Base-by-base conservation (phyloP, 768 basidiomycete species). In the Solioccasus polychromus region DNA sequence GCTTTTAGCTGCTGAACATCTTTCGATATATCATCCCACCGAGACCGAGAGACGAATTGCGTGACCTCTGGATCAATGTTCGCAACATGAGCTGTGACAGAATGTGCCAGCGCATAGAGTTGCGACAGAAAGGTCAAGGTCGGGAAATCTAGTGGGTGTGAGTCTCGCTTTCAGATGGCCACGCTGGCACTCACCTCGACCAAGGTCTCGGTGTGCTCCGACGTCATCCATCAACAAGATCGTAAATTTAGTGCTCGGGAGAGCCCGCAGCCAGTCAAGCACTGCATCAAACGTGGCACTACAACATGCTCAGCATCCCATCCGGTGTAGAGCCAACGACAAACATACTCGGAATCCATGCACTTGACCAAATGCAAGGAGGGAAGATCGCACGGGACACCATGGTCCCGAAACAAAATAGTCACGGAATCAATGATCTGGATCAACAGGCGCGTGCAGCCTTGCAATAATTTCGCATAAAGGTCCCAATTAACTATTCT, bases 401-500 rank as follows among this genome's bases (percentile, higher is more conserved):
- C 61, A 18, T 60, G 45, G 2, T 55, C 55, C n/a, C 44, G 51
- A 18, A 73, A 44, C 5, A 78, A 53, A 10, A 51, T 40, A 11
- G 53, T 48, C 41, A 70, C 54, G 37, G 62, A 53, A 35, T 53
- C 44, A 35, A 68, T 53, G 22, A 71, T 58, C 20, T 53, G 60
- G 50, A 75, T 77, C 28, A 82, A 58, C 10, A 80, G 52, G 1
- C 47, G 54, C 14, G 76, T 53, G 5, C 68, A 65, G 10, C 62
- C 63, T 46, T 75, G 69, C 0, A 82, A 52, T 8, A 80, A 50
- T 41, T 69, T 68, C 25, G 64, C 68, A 47, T 78, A 79, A 20
- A 82, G 62, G 28, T 57, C 60, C 83, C 83, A 85, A 48, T 81
- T 68, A 53, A 80, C 83, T 85, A 38, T 18, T 39, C 8, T 29